These are phyloP conservation scores for Amanita phalloides DNA, from an alignment of 768 basidiomycete genomes.

Conservation along the genomic window DNA sequence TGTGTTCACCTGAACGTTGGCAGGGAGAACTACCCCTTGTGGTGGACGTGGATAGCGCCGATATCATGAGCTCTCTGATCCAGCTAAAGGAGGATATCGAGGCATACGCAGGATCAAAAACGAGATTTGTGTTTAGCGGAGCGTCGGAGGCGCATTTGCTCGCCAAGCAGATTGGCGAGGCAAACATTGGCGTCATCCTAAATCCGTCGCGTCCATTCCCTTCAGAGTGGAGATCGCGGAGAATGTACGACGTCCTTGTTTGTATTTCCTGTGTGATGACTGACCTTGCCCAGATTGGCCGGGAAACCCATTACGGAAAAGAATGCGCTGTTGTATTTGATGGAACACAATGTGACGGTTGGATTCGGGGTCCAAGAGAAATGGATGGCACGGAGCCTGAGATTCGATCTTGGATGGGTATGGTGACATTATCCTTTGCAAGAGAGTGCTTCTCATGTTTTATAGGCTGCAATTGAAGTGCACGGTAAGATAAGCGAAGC, in stretches of 20 bases:
- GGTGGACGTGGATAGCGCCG: constrained; percentile 51
- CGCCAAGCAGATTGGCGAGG: constrained; percentile 58
- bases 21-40: constrained; percentile 53
- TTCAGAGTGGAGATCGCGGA: constrained; percentile 46
- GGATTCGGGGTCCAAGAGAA: constrained; percentile 50
- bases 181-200: constrained; percentile 62
- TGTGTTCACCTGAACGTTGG: not conserved
- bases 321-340: constrained; percentile 44
- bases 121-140: constrained; percentile 43
- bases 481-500: constrained; percentile 18
- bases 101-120: constrained; percentile 20
- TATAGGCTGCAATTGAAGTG: constrained; percentile 21
- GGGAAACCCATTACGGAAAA: constrained; percentile 36
- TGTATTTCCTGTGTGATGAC: not conserved
- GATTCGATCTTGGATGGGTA: constrained; percentile 75
- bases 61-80: constrained; percentile 58
- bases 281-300: constrained; percentile 19
- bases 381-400: constrained; percentile 51
- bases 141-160: constrained; percentile 64
- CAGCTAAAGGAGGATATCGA: constrained; percentile 56
- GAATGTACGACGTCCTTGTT: constrained; percentile 33
- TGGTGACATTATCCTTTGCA: constrained; percentile 11
- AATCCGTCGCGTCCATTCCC: constrained; percentile 63
- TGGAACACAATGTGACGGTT: constrained; percentile 57
- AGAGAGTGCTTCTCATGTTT: not conserved